phyloP scores from a whole-genome alignment of 495 filamentous ascomycete genomes.

The Lasiosphaeriaceae sp. region DNA sequence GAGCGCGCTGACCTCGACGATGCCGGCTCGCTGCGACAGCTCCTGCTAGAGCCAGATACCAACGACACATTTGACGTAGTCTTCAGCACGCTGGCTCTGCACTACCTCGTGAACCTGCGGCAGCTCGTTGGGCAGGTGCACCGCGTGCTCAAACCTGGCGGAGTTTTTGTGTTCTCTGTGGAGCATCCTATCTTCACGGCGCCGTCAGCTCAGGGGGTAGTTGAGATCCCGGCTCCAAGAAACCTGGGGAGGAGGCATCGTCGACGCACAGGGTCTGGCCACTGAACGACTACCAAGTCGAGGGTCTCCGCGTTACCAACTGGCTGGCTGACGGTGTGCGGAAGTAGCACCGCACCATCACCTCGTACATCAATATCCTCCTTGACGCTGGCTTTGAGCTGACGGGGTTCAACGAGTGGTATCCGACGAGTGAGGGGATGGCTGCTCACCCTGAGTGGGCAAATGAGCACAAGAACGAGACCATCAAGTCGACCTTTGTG shows the following conservation, averaged over 20 bases:
- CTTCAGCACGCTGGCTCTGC: constrained; percentile 34
- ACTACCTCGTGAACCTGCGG: constrained; percentile 30
- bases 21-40: not conserved
- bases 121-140: constrained; percentile 25
- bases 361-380: constrained; percentile 31
- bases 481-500: constrained; percentile 22
- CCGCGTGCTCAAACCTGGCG: constrained; percentile 25
- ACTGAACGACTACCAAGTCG: constrained; percentile 30
- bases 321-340: constrained; percentile 33
- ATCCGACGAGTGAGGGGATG: constrained; percentile 17
- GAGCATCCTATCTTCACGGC: constrained; percentile 40
- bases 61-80: constrained; percentile 23
- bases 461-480: constrained; percentile 4
- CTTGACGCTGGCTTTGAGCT: constrained; percentile 30
- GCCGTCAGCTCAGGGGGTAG: constrained; percentile 22
- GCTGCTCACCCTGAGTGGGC: constrained; percentile 18
- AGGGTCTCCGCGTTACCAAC: constrained; percentile 28
- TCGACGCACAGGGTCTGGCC: constrained; percentile 24
- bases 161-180: constrained; percentile 31
- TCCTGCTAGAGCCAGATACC: constrained; percentile 10
- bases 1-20: constrained; percentile 28
- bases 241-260: constrained; percentile 13
- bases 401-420: constrained; percentile 35
- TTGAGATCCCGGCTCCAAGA: constrained; percentile 5
- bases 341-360: constrained; percentile 35